Base-by-base conservation (phyloP, 495 filamentous ascomycete genomes). In the Aspergillus indologenus region DNA sequence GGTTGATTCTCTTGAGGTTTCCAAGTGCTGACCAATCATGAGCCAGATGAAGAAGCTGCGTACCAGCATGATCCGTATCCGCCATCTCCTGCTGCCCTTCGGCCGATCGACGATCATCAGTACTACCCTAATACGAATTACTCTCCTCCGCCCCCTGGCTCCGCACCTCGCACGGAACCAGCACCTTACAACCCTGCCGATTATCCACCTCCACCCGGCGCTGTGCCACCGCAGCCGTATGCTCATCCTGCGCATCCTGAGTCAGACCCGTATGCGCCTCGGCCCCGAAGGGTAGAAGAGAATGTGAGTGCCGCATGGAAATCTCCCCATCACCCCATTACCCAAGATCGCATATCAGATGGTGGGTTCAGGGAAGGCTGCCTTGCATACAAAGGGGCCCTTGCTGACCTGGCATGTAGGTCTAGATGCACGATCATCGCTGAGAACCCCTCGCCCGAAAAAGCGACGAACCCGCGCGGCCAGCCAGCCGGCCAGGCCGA, bases 271-370 rank as follows among this genome's bases (percentile, higher is more conserved):
- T 81, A 79, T 55, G 70, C 70, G 43, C 68, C 71, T 26, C 72
- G 73, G 62, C 67, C 77, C 26, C 74, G 76, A 51, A 71, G 78
- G 65, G 75, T 71, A 57, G 79, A 83, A 70, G 79, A 82, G 64
- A 83, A 81, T 80, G 81, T 83, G 79, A 83, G 80, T 79, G 66
- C 71, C 61, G 66, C 68, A 63, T 59, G 61, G 63, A 73, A 69
- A 64, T 68, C 64, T 57, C 64, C 61, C 67, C 71, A 40, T 9
- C 34, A 70, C 64, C 65, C 77, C 62, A 69, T 67, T 65, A 62
- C 73, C 63, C 65, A 70, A 60, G 57, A 68, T 53, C 69, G 70
- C 61, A 63, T 47, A 61, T 65, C 66, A 65, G 74, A 77, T 72
- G 75, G 74, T 78, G 72, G 74, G 80, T 80, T 69, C 66, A 61